These are phyloP conservation scores for Carex sylvatica DNA, from an alignment of 202 grass and related monocot genomes.

Conservation along the genomic window DNA sequence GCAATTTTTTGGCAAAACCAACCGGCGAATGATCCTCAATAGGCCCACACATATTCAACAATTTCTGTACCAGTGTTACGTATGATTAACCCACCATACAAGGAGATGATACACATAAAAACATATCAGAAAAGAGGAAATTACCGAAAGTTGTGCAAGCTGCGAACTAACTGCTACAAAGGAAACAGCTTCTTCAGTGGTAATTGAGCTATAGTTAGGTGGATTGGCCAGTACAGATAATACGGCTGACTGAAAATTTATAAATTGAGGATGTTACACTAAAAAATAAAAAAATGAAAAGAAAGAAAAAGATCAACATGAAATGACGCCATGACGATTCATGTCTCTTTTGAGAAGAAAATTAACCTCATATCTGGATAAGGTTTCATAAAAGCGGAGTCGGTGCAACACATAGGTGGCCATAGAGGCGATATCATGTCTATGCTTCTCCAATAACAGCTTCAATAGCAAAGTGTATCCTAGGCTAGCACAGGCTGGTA, in stretches of 20 bases:
- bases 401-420: conserved; percentile 75
- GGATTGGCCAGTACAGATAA: conserved; percentile 48
- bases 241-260: conserved; percentile 77
- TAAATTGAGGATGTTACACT: conserved; percentile 28
- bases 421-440: conserved; percentile 75
- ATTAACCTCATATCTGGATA: conserved; percentile 83
- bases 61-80: conserved; percentile 62
- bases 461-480: conserved; percentile 83
- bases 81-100: conserved; percentile 12
- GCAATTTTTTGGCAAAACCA: conserved; percentile 54
- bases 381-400: conserved; percentile 82
- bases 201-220: conserved; percentile 41
- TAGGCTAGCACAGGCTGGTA: conserved; percentile 51
- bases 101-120: conserved; percentile 8
- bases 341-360: conserved; percentile 15
- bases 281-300: not conserved
- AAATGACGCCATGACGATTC: not conserved
- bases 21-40: conserved; percentile 73
- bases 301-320: not conserved
- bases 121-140: conserved; percentile 21
- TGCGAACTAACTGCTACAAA: conserved; percentile 64
- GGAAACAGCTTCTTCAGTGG: conserved; percentile 43
- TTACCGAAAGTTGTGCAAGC: conserved; percentile 82
- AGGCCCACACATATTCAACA: conserved; percentile 64
- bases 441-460: conserved; percentile 82